These are phyloP conservation scores for Penicillium atrosanguineum DNA, from an alignment of 495 filamentous ascomycete species.

Conservation along the genomic window DNA sequence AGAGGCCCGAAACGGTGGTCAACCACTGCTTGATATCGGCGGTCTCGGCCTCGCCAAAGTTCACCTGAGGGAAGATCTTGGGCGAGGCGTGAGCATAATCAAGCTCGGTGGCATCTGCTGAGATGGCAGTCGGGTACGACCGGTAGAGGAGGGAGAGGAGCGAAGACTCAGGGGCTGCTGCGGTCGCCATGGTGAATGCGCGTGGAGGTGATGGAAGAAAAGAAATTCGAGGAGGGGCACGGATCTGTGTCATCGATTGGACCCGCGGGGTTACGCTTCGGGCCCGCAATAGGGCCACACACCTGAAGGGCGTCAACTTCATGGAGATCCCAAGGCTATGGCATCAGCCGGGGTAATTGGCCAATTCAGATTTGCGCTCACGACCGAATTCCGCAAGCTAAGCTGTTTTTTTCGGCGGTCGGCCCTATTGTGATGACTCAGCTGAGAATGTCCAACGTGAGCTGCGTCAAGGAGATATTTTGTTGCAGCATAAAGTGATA, in stretches of 20 bases:
- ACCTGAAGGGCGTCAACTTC: constrained; percentile 31
- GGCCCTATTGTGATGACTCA: constrained; percentile 16
- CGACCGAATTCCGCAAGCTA: neutral
- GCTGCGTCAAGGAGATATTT: too few species aligned
- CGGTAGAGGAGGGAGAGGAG: constrained; percentile 53
- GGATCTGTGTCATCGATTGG: constrained; percentile 28
- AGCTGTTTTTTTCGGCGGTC: constrained; percentile 8
- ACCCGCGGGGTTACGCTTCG: constrained; percentile 36
- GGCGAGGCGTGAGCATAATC: constrained; percentile 49
- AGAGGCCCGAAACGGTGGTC: constrained; percentile 66
- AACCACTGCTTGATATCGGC: constrained; percentile 88
- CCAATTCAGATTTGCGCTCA: constrained; percentile 6
- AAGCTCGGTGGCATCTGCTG: constrained; percentile 48
- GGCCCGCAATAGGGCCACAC: constrained; percentile 33
- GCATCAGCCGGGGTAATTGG: constrained; percentile 17
- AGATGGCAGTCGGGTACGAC: constrained; percentile 50
- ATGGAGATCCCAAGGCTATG: constrained; percentile 23
- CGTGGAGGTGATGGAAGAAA: constrained; percentile 31
- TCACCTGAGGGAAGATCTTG: constrained; percentile 63
- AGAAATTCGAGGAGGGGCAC: constrained; percentile 39
- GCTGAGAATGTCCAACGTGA: neutral
- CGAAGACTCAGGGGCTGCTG: constrained; percentile 48
- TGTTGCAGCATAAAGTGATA: too few species aligned
- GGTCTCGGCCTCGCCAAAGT: constrained; percentile 73
- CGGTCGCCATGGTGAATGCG: constrained; percentile 48